A percentile compares a stretch with the other conserved stretches of the same genome.
Conservation (phyloP, 2,329 filamentous ascomycete genomes). For the Cladophialophora exuberans region DNA sequence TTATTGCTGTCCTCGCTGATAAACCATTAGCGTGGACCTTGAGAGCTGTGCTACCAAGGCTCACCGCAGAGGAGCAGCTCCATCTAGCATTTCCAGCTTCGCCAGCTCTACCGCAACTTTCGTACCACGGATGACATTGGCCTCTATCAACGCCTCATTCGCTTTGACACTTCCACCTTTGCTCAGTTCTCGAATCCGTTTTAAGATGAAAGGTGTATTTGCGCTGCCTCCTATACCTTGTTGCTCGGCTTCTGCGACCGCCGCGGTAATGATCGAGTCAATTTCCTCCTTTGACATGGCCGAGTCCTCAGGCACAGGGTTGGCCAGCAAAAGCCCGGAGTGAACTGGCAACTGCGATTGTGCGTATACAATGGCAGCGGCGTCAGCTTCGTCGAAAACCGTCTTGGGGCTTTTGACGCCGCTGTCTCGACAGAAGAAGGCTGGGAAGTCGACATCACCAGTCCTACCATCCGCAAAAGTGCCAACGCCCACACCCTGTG, state of each 20-base stretch:
- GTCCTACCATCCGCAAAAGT: conserved; percentile 84
- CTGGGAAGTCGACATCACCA: conserved; percentile 76
- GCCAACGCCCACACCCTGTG: conserved; percentile 73
- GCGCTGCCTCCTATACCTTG: conserved; percentile 71
- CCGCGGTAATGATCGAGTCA: conserved; percentile 68
- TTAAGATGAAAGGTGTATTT: conserved; percentile 84
- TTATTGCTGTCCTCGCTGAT: conserved; percentile 12
- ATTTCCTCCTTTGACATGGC: conserved; percentile 74
- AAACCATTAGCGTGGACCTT: conserved; percentile 12
- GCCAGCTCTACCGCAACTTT: conserved; percentile 66
- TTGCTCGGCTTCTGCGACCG: conserved; percentile 65
- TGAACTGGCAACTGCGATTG: conserved; percentile 73
- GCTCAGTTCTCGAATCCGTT: conserved; percentile 77
- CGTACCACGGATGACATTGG: conserved; percentile 68
- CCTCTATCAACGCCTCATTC: conserved; percentile 71
- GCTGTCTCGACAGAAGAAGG: conserved; percentile 90
- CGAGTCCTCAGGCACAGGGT: conserved; percentile 74
- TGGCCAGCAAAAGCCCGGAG: conserved; percentile 85
- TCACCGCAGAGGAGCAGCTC: conserved; percentile 29
- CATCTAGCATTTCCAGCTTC: conserved; percentile 50
- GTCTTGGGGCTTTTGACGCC: conserved; percentile 77
- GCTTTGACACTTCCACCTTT: conserved; percentile 71
- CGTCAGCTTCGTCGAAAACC: conserved; percentile 75
- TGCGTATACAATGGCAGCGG: conserved; percentile 84
- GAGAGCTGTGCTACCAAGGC: conserved; percentile 20